Evolutionary conservation across 768 basidiomycete genomes (phyloP), one percentile per base, ranked within the genome.

Genomic region (Hortiboletus flavorubellus): DNA sequence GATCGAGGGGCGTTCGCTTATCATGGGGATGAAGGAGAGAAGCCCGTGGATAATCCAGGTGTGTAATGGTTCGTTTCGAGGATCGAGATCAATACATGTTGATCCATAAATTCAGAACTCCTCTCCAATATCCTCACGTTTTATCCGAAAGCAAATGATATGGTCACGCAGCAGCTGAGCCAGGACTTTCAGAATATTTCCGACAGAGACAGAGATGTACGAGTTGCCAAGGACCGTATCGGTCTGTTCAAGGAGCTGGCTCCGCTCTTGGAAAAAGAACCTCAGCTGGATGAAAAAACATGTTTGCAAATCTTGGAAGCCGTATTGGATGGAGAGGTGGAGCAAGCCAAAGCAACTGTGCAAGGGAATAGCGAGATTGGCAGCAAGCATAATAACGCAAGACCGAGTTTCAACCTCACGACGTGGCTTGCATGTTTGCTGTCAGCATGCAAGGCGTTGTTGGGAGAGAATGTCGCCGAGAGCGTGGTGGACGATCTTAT

Each of bases 1-100:
- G 63, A 71, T 8, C 56, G 60, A 0, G 47, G 8, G 15, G 34
- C 18, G 0, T 69, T 71, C 15, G 8, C n/a, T 2, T 62, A 50
- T 14, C 0, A 6, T 5, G 51, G 8, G 1, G 37, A 33, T 1
- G 3, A 26, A 26, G 5, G 4, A 0, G 56, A 46, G 35, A 47
- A 2, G 7, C 5, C 31, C 10, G 30, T 47, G 2, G 40, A 52
- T 3, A 5, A 45, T 40, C 48, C 46, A 34, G 60, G 60, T 69
- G 11, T 8, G 38, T 37, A 7, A 4, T 21, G 16, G 1, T 48
- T 18, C n/a, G 0, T 3, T 14, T 26, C 26, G 26, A 40, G 8
- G 1, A 23, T 37, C 1, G 21, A 42, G 16, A 31, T 10, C 1
- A 7, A 30, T 15, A 2, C 7, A 14, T 6, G n/a, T 15, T 59